Percentiles rank a stretch among this genome's conserved stretches.
These are phyloP conservation scores for Thermothelomyces thermophilus DNA, from an alignment of 2,329 filamentous ascomycete species.

Conservation along the genomic window DNA sequence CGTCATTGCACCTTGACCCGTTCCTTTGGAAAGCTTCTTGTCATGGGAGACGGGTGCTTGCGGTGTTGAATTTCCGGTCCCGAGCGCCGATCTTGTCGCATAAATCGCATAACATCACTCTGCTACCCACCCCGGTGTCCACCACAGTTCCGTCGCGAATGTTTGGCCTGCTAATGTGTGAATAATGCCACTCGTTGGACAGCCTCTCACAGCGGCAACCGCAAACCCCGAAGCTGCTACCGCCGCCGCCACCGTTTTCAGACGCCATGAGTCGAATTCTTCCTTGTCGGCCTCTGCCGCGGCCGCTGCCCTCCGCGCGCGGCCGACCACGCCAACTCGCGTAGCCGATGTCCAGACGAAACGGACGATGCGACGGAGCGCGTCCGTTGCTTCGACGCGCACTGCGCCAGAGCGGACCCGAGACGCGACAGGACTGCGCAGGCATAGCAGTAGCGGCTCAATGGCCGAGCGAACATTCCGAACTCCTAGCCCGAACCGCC, in stretches of 20 bases:
- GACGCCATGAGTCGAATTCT: constrained; percentile 54
- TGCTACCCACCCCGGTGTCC: no score
- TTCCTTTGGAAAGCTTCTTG: no score
- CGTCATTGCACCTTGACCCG: constrained; percentile 19
- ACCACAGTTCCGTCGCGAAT: no score
- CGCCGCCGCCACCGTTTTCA: constrained; percentile 76
- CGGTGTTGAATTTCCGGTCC: no score
- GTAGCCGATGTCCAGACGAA: constrained; percentile 83
- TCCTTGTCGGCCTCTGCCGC: constrained; percentile 79
- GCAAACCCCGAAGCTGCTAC: constrained; percentile 68
- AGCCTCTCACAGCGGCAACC: constrained; percentile 59
- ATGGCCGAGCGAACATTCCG: constrained; percentile 89
- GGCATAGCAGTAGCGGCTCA: constrained; percentile 65
- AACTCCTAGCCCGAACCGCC: constrained; percentile 58
- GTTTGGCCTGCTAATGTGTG: not conserved
- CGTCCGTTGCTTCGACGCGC: constrained; percentile 62
- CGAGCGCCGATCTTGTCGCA: not conserved
- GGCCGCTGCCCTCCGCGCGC: constrained; percentile 73
- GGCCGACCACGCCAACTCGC: constrained; percentile 69
- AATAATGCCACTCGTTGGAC: constrained; percentile 17
- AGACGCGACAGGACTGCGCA: constrained; percentile 42
- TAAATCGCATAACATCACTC: no score
- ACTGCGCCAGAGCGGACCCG: constrained; percentile 18
- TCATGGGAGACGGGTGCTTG: no score
- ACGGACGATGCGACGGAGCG: constrained; percentile 66